phyloP scores from a whole-genome alignment of 1,139 yeast genomes.

The Yamadazyma atlantica region DNA sequence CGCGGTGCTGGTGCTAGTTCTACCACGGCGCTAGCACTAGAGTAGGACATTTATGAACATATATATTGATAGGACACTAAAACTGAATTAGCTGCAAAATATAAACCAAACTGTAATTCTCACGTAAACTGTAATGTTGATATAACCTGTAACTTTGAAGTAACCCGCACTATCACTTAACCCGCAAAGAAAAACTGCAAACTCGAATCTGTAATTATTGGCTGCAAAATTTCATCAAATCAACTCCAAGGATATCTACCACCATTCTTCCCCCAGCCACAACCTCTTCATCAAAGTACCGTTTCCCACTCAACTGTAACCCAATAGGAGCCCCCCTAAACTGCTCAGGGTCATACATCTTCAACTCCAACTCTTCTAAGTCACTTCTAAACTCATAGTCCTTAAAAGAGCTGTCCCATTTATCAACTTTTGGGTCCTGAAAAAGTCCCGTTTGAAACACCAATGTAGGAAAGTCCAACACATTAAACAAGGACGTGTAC shows the following conservation, averaged over 20 bases:
- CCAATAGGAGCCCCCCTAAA: constrained; percentile 41
- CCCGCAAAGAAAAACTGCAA: no score
- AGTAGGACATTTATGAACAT: not conserved
- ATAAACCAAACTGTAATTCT: no score
- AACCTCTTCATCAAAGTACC: constrained; percentile 40
- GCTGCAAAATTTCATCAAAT: not conserved
- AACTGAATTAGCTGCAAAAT: not conserved
- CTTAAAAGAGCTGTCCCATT: constrained; percentile 36
- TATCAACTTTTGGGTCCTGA: constrained; percentile 50
- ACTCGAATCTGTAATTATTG: constrained; percentile 2
- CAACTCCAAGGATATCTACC: constrained; percentile 20
- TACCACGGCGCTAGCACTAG: no score
- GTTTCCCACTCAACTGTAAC: constrained; percentile 36
- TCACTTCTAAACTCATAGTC: constrained; percentile 34
- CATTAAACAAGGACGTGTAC: constrained; percentile 66
- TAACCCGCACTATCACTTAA: no score
- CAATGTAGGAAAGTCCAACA: constrained; percentile 62
- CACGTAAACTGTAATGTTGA: no score
- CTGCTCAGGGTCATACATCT: constrained; percentile 28
- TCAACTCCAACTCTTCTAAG: constrained; percentile 43
- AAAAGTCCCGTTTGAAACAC: constrained; percentile 59
- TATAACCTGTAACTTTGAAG: no score
- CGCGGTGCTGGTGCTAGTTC: no score
- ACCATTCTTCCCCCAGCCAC: constrained; percentile 40
- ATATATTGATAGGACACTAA: not conserved